These are phyloP conservation scores for Candolleomyces efflorescens DNA, from an alignment of 768 basidiomycete species.

Conservation along the genomic window DNA sequence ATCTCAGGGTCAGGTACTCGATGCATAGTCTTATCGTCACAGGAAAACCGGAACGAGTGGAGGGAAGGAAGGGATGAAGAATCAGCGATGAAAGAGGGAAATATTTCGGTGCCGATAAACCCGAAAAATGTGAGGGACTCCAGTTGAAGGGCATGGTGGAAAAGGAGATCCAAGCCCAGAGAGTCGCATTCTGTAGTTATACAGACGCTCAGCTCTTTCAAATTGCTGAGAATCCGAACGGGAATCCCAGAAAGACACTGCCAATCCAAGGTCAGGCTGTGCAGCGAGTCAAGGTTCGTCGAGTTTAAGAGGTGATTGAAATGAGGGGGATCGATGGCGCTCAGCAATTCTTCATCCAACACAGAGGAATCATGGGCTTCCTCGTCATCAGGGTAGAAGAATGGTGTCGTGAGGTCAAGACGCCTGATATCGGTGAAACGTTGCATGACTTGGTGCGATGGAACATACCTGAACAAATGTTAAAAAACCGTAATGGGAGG, in stretches of 20 bases:
- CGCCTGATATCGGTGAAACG: constrained; percentile 21
- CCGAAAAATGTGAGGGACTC: constrained; percentile 37
- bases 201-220: constrained; percentile 31
- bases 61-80: constrained; percentile 26
- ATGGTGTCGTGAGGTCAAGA: constrained; percentile 28
- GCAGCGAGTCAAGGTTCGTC: constrained; percentile 10
- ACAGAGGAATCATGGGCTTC: constrained; percentile 20
- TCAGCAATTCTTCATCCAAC: constrained; percentile 12
- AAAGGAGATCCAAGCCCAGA: constrained; percentile 29
- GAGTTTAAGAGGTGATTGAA: constrained; percentile 13
- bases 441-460: constrained; percentile 16
- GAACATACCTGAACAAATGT: constrained; percentile 18
- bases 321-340: constrained; percentile 8
- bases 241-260: constrained; percentile 25
- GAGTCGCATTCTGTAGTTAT: constrained; percentile 21
- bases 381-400: constrained; percentile 30
- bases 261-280: constrained; percentile 24
- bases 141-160: constrained; percentile 27
- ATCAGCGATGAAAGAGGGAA: constrained; percentile 26
- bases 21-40: constrained; percentile 16
- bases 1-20: constrained; percentile 13
- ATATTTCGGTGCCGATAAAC: constrained; percentile 21
- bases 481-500: constrained; percentile 4
- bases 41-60: constrained; percentile 33
- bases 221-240: constrained; percentile 24